A percentile compares a stretch with the other conserved stretches of the same genome.
Conservation (phyloP, 2,329 filamentous ascomycete species). For the Hirsutella minnesotensis region DNA sequence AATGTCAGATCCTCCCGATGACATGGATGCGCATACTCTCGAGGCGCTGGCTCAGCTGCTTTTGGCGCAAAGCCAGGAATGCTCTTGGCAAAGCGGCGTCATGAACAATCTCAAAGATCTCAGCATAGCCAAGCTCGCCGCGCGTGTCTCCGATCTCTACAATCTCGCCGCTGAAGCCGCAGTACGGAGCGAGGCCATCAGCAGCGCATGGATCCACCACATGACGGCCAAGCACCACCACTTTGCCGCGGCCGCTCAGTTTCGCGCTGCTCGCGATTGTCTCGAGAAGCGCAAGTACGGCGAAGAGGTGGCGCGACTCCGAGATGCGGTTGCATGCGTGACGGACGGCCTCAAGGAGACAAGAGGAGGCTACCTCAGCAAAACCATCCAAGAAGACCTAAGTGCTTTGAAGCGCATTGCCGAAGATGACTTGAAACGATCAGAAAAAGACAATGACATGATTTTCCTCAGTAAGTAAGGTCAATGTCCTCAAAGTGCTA, state of each 20-base stretch:
- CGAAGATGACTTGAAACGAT: slow-evolving; percentile 77
- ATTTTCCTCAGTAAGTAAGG: slow-evolving; percentile 64
- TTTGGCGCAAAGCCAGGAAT: slow-evolving; percentile 90
- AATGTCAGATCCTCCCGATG: slow-evolving; percentile 72
- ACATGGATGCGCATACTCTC: slow-evolving; percentile 85
- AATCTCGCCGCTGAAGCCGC: slow-evolving; percentile 73
- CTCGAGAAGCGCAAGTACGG: slow-evolving; percentile 91
- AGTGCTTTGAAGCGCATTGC: slow-evolving; percentile 73
- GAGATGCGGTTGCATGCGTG: slow-evolving; percentile 71
- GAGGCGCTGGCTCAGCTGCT: slow-evolving; percentile 74
- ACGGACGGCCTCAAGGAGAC: slow-evolving; percentile 79
- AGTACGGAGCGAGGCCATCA: slow-evolving; percentile 79
- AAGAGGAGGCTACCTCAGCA: slow-evolving; percentile 62
- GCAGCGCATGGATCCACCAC: slow-evolving; percentile 94
- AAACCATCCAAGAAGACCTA: slow-evolving; percentile 69
- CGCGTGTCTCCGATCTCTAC: slow-evolving; percentile 83
- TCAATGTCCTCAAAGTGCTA: neutral
- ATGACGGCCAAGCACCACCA: slow-evolving; percentile 96
- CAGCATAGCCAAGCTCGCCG: slow-evolving; percentile 82
- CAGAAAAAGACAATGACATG: slow-evolving; percentile 91
- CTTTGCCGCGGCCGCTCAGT: slow-evolving; percentile 92
- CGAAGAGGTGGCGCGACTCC: slow-evolving; percentile 80
- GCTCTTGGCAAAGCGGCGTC: slow-evolving; percentile 95
- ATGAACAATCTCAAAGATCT: slow-evolving; percentile 89
- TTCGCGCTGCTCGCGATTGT: slow-evolving; percentile 78